Evolutionary conservation across 1,139 yeast genomes (phyloP), one percentile per base, ranked within the genome.

Genomic region (Suzukiozyma palmioleophila): DNA sequence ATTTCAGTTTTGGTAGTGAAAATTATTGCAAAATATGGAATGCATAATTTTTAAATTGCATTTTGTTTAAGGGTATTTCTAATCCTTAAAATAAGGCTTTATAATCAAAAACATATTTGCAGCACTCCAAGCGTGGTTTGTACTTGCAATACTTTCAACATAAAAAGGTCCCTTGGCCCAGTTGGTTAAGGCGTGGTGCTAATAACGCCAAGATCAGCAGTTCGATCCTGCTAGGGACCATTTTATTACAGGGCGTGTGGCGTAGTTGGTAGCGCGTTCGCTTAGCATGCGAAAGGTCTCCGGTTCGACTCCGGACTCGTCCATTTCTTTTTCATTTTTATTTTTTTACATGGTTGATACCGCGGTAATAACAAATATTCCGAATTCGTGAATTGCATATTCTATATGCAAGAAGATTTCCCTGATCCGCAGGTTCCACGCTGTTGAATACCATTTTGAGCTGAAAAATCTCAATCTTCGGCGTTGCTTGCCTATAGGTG

Each of bases 151-250:
- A 5, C 7, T 7, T 5, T 7, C 22, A 28, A 28, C 16, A 28
- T 15, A 30, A 32, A 32, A 32, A 8, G 81, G 79, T 79, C 84
- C 83, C 84, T 78, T 79, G 84, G 84, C 84, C 84, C 80, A 79
- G 84, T 79, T 79, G 84, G 84, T 79, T 78, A 80, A 78, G 86
- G 86, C 86, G 82, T 74, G 82, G 86, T 79, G 85, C 86, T 80
- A 80, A 80, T 80, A 66, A 77, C 81, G 80, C 81, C 80, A 67
- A 76, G 84, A 77, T 78, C 84, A 75, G 81, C 84, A 73, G 83
- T 77, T 78, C 83, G 84, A 79, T 78, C 84, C 84, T 75, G 84
- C 82, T 75, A 78, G 83, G 82, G 83, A 79, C 79, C 84, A 78
- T 56, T 59, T 40, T 41, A 3, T 15, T 12, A 15, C 24, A 39